A percentile compares a stretch with the other conserved stretches of the same genome.
Evolutionary conservation across 768 basidiomycete genomes (phyloP).

Genomic region (Sporobolomyces phaffii): DNA sequence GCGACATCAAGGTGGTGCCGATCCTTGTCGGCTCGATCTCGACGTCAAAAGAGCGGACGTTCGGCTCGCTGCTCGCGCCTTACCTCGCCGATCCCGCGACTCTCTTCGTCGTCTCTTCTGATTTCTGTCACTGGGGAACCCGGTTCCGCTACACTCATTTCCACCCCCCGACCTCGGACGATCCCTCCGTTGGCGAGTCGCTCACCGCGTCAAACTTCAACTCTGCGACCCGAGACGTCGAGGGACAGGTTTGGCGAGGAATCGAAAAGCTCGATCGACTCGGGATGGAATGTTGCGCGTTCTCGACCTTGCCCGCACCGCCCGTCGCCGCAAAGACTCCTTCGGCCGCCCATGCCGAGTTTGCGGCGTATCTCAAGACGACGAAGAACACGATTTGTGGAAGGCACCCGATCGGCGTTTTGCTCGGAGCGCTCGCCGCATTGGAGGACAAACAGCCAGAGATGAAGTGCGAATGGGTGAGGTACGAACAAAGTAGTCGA

Average conservation of each 20-base stretch:
- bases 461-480: conserved; percentile 65
- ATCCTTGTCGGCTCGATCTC: conserved; percentile 78
- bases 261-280: conserved; percentile 25
- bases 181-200: conserved; percentile 45
- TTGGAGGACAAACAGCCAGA: conserved; percentile 47
- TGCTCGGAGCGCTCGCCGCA: conserved; percentile 66
- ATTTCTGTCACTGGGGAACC: conserved; percentile 96
- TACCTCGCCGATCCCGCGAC: conserved; percentile 73
- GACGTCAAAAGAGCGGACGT: conserved; percentile 56
- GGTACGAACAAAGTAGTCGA: conserved; percentile 85
- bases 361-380: conserved; percentile 60
- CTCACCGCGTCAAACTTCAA: conserved; percentile 38
- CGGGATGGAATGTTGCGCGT: conserved; percentile 51
- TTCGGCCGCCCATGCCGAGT: conserved; percentile 54
- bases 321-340: conserved; percentile 40
- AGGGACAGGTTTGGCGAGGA: conserved; percentile 12
- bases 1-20: conserved; percentile 72
- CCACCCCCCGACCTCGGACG: conserved; percentile 54
- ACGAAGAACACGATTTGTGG: conserved; percentile 97
- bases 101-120: conserved; percentile 83
- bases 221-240: conserved; percentile 23
- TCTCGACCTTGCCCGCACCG: conserved; percentile 50
- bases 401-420: conserved; percentile 86
- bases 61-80: conserved; percentile 68
- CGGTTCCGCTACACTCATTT: conserved; percentile 84